phyloP scores from a whole-genome alignment of 2,329 filamentous ascomycete species.

The Sclerotiophoma versabilis region DNA sequence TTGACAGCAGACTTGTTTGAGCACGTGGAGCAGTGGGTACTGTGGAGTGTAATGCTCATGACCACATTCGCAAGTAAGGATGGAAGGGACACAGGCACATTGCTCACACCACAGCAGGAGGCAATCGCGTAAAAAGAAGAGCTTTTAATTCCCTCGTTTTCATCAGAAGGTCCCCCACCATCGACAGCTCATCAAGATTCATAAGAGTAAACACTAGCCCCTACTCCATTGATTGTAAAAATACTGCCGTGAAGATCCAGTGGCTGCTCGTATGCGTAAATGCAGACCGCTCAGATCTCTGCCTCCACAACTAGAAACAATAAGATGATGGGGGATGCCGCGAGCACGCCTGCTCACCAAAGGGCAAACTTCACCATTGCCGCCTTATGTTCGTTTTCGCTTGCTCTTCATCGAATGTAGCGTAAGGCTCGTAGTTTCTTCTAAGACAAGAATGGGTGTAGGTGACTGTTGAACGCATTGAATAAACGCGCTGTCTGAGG shows the following conservation, averaged over 20 bases:
- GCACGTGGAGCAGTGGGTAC: too few species aligned
- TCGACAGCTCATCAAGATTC: slow-evolving; percentile 28
- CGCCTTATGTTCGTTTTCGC: slow-evolving; percentile 38
- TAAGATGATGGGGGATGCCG: slow-evolving; percentile 28
- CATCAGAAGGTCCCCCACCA: slow-evolving; percentile 37
- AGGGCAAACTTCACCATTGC: slow-evolving; percentile 39
- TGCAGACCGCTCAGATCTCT: slow-evolving; percentile 18
- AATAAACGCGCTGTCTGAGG: slow-evolving; percentile 7
- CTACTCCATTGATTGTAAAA: slow-evolving; percentile 19
- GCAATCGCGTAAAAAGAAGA: slow-evolving; percentile 34
- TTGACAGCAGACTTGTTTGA: too few species aligned
- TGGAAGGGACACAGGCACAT: neutral
- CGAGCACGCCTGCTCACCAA: slow-evolving; percentile 29
- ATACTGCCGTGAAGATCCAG: slow-evolving; percentile 12
- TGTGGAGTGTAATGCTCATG: too few species aligned
- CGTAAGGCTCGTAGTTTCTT: slow-evolving; percentile 14
- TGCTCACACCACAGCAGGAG: neutral
- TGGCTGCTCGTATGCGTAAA: slow-evolving; percentile 11
- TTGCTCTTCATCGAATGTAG: slow-evolving; percentile 38
- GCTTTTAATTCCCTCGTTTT: slow-evolving; percentile 52
- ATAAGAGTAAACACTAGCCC: slow-evolving; percentile 37
- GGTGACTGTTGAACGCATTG: neutral
- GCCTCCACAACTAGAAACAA: slow-evolving; percentile 34
- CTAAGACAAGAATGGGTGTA: slow-evolving; percentile 1
- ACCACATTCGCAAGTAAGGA: too few species aligned